Conservation (phyloP, 2,329 filamentous ascomycete species). For the Penicillium occitanis region DNA sequence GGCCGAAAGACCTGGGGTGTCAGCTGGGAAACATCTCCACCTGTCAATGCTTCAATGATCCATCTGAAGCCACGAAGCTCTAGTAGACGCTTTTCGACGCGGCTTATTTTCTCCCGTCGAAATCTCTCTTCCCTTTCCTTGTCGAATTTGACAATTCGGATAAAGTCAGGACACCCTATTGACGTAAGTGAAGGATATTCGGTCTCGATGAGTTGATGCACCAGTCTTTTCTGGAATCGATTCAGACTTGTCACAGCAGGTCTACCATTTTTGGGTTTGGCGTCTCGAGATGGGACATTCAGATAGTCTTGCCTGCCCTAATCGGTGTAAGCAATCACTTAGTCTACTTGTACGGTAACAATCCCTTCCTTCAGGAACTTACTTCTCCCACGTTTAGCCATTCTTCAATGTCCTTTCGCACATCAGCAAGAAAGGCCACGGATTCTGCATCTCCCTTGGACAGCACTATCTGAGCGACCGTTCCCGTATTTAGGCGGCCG, state of each 20-base stretch:
- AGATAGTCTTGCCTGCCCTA: conserved; percentile 39
- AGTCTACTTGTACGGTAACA: no score
- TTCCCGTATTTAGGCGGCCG: conserved; percentile 38
- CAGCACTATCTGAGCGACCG: conserved; percentile 42
- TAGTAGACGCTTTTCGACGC: conserved; percentile 31
- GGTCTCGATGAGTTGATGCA: conserved; percentile 65
- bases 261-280: conserved; percentile 19
- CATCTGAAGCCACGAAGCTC: conserved; percentile 47
- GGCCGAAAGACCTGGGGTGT: conserved; percentile 34
- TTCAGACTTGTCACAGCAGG: conserved; percentile 43
- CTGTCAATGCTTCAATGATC: conserved; percentile 48
- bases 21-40: conserved; percentile 42
- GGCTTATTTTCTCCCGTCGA: conserved; percentile 31
- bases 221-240: conserved; percentile 62
- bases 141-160: conserved; percentile 44
- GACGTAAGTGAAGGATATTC: conserved; percentile 53
- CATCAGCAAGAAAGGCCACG: conserved; percentile 52
- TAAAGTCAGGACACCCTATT: conserved; percentile 37
- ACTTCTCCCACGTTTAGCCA: conserved; percentile 43
- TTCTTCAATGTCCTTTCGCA: conserved; percentile 46
- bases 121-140: conserved; percentile 36
- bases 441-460: conserved; percentile 54
- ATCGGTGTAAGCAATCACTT: background rate
- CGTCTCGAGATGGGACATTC: conserved; percentile 45
- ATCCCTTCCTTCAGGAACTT: conserved; percentile 21